These are phyloP conservation scores for Alternaria triticimaculans DNA, from an alignment of 2,329 filamentous ascomycete genomes.

Conservation along the genomic window DNA sequence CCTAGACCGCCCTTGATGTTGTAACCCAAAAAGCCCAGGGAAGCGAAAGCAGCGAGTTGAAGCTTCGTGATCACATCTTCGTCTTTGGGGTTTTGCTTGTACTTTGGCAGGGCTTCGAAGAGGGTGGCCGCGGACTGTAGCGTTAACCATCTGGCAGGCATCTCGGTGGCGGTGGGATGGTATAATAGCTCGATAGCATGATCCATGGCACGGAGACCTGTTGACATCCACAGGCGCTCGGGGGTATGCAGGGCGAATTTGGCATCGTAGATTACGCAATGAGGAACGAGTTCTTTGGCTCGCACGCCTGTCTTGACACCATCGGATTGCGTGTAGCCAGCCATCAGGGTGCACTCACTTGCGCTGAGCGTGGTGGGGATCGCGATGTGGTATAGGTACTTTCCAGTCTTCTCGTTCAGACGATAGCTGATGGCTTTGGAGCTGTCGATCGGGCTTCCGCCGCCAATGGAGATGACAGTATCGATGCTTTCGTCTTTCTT, in stretches of 20 bases:
- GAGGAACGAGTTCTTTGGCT: conserved; percentile 52
- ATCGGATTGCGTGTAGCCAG: conserved; percentile 58
- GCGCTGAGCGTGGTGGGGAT: conserved; percentile 55
- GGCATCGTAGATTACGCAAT: conserved; percentile 62
- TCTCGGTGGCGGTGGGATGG: conserved; percentile 59
- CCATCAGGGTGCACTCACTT: conserved; percentile 61
- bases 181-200: conserved; percentile 63
- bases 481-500: conserved; percentile 56
- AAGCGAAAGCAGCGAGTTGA: conserved; percentile 60
- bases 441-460: conserved; percentile 62
- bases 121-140: conserved; percentile 56
- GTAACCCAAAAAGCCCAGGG: conserved; percentile 58
- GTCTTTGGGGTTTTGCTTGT: conserved; percentile 54
- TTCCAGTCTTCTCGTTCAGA: conserved; percentile 43
- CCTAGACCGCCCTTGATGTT: conserved; percentile 61
- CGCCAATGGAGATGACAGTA: conserved; percentile 63
- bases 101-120: conserved; percentile 57
- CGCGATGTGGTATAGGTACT: conserved; percentile 47
- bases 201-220: conserved; percentile 61
- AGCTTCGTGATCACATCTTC: conserved; percentile 59
- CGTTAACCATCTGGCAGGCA: conserved; percentile 56
- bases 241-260: conserved; percentile 61
- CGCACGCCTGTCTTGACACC: conserved; percentile 60
- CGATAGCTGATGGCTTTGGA: conserved; percentile 49
- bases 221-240: conserved; percentile 57